Percentiles rank a stretch among this genome's conserved stretches.
These are phyloP conservation scores for Asterophora parasitica DNA, from an alignment of 768 basidiomycete species.

Conservation along the genomic window DNA sequence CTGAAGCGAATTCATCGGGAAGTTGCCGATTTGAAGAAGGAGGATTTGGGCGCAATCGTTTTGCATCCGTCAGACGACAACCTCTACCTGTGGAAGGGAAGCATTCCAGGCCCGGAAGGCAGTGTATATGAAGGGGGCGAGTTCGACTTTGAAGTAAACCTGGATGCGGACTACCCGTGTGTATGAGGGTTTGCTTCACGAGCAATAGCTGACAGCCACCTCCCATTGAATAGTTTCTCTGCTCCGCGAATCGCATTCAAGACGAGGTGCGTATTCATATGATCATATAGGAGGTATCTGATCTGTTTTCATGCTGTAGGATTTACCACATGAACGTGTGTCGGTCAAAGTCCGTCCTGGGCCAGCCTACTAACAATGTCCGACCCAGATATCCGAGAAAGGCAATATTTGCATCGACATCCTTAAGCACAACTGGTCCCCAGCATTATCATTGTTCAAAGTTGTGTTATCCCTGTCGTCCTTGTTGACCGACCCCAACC, in stretches of 20 bases:
- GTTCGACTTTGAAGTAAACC: conserved; percentile 61
- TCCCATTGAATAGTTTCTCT: conserved; percentile 52
- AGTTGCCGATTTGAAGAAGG: conserved; percentile 74
- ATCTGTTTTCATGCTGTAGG: conserved; percentile 28
- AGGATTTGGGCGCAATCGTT: conserved; percentile 71
- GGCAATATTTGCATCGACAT: conserved; percentile 86
- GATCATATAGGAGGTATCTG: neutral
- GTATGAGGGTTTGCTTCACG: conserved; percentile 22
- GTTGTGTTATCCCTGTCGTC: conserved; percentile 92
- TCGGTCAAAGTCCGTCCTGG: neutral
- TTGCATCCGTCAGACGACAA: conserved; percentile 62
- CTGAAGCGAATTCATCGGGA: conserved; percentile 83
- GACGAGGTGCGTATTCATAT: conserved; percentile 47
- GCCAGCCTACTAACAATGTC: neutral
- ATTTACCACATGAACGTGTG: conserved; percentile 85
- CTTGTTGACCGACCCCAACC: conserved; percentile 91
- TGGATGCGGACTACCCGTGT: conserved; percentile 78
- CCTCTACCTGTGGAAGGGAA: conserved; percentile 70
- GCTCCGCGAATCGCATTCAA: conserved; percentile 74
- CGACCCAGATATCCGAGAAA: conserved; percentile 57
- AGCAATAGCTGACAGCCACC: conserved; percentile 5
- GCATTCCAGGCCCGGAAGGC: conserved; percentile 78
- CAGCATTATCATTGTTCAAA: conserved; percentile 90
- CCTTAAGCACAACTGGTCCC: conserved; percentile 92
- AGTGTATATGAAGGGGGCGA: conserved; percentile 79